phyloP scores from a whole-genome alignment of 148 eudicot species.

The Rhododendron mucronatum region DNA sequence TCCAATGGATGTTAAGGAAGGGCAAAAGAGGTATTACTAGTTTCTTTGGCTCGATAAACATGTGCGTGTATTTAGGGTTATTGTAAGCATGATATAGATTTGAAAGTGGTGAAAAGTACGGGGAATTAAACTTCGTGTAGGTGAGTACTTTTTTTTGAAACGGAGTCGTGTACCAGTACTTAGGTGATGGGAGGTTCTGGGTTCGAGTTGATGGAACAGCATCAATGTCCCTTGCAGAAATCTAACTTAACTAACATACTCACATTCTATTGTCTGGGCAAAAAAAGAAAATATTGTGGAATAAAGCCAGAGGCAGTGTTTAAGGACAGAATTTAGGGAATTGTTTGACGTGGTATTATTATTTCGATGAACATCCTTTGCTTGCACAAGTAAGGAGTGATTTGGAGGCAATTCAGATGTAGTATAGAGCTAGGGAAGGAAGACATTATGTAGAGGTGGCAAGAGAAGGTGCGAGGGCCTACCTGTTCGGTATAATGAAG shows the following conservation, averaged over 20 bases:
- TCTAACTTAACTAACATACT: no score
- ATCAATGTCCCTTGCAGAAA: no score
- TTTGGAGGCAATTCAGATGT: neutral
- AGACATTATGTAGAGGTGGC: neutral
- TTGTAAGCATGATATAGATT: neutral
- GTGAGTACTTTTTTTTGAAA: no score
- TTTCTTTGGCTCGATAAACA: neutral
- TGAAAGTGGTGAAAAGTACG: neutral
- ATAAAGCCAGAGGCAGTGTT: neutral
- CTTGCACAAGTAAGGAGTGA: neutral
- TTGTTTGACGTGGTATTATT: neutral
- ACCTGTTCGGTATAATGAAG: neutral
- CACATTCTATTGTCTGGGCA: no score
- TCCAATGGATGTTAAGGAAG: neutral
- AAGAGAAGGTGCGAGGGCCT: neutral
- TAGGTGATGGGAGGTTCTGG: no score
- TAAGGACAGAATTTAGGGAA: neutral
- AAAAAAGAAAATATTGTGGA: no score
- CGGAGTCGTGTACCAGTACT: no score
- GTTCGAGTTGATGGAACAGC: no score
- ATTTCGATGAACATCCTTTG: neutral
- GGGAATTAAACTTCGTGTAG: neutral
- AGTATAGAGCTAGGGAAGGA: neutral
- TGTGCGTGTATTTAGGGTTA: neutral
- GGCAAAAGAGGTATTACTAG: slow-evolving; percentile 27